A percentile compares a stretch with the other conserved stretches of the same genome.
Conservation (phyloP, 495 filamentous ascomycete species). For the Talaromyces ruber region DNA sequence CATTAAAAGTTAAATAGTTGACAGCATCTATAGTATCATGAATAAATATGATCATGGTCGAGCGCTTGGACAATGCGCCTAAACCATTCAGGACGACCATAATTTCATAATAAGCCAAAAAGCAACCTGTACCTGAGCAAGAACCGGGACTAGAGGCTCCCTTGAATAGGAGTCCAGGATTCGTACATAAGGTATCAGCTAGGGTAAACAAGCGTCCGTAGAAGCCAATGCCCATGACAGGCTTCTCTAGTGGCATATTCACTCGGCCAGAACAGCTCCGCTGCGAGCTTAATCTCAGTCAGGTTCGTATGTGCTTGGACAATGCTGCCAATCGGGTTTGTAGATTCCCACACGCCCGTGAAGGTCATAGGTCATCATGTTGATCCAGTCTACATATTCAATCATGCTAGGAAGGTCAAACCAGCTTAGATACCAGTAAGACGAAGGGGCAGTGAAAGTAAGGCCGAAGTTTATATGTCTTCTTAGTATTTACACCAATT, state of each 20-base stretch:
- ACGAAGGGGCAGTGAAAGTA: conserved; percentile 28
- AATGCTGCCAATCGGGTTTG: conserved; percentile 14
- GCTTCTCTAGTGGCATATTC: conserved; percentile 27
- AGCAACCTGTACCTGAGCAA: no score
- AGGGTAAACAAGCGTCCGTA: conserved; percentile 40
- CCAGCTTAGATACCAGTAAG: conserved; percentile 36
- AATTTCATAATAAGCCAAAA: no score
- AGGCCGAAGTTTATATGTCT: no score
- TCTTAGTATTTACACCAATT: no score
- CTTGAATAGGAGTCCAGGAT: no score
- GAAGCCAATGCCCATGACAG: conserved; percentile 42
- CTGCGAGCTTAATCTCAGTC: conserved; percentile 41
- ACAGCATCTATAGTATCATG: no score
- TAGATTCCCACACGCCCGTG: conserved; percentile 18
- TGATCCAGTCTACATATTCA: conserved; percentile 32
- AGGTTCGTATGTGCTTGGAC: conserved; percentile 44
- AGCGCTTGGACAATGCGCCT: no score
- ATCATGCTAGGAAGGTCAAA: conserved; percentile 28
- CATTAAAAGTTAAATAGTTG: no score
- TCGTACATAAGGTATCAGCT: conserved; percentile 15
- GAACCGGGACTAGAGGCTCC: no score
- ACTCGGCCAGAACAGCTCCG: conserved; percentile 46
- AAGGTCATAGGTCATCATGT: conserved; percentile 44
- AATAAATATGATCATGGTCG: no score
- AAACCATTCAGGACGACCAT: no score